Evolutionary conservation across 2,329 filamentous ascomycete species (phyloP).

Genomic region (Beauveria varroae): DNA sequence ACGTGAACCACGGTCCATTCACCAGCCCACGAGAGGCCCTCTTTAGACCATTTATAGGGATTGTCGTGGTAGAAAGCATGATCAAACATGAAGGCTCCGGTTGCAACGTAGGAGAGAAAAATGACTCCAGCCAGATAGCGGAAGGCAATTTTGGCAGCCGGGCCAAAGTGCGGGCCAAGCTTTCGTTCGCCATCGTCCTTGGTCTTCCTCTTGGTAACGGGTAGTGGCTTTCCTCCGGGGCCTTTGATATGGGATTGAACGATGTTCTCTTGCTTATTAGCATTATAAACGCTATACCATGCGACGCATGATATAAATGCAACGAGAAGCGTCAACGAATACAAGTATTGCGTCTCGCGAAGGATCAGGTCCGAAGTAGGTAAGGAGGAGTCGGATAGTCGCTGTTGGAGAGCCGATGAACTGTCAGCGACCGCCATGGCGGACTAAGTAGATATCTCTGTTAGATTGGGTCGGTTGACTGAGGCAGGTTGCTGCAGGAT

Average conservation of each 20-base stretch:
- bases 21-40: conserved; percentile 63
- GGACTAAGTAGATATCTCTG: conserved; percentile 16
- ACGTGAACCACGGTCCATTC: conserved; percentile 75
- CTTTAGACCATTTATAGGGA: conserved; percentile 29
- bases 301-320: conserved; percentile 44
- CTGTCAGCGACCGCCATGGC: conserved; percentile 30
- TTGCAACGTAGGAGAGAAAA: conserved; percentile 67
- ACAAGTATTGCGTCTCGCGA: conserved; percentile 41
- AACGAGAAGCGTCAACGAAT: conserved; percentile 44
- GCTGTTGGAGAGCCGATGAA: conserved; percentile 18
- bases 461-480: not conserved
- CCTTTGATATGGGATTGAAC: conserved; percentile 51
- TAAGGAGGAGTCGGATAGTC: conserved; percentile 6
- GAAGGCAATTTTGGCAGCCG: conserved; percentile 63
- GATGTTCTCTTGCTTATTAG: conserved; percentile 41
- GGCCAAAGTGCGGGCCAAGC: conserved; percentile 50
- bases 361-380: conserved; percentile 35
- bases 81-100: conserved; percentile 63
- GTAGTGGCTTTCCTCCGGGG: conserved; percentile 84
- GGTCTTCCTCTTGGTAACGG: conserved; percentile 53
- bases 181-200: conserved; percentile 38
- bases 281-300: conserved; percentile 45
- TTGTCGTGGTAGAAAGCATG: conserved; percentile 55
- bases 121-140: conserved; percentile 65
- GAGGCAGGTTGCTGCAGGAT: not conserved